Evolutionary conservation across 2,329 filamentous ascomycete species (phyloP), one percentile per base, ranked within the genome.

Genomic region (Corynespora cassiicola): DNA sequence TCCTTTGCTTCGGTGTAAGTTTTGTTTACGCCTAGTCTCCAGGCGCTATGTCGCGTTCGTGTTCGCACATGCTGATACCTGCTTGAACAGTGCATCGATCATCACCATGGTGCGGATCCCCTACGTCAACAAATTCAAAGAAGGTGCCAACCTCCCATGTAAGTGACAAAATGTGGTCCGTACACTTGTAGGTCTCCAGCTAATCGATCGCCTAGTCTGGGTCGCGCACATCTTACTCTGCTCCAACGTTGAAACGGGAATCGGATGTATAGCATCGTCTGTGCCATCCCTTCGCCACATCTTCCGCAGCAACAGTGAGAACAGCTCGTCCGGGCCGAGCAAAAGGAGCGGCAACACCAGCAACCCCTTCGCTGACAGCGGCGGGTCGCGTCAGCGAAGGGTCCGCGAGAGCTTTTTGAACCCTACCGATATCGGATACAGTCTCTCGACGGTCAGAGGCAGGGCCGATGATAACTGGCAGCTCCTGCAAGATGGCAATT

Each of bases 231-330:
- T 38, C 11, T 45, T 56, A 42, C 46, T 56, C 18, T 56, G 46
- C 26, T 56, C 53, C 10, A 56, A 56, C 27, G 47, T 56, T 29
- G 53, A 56, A 45, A 56, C 51, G 6, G 53, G 51, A 16, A 54
- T 56, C 14, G 53, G 50, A 3, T 56, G 53, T 33, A 42, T 56
- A 7, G 51, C 50, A 1, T 50, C 51, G 4, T 54, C 51, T 2
- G 29, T 56, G 7, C 50, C 53, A 3, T 54, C 53, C 1, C 28
- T 56, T 2, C 46, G 53, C 7, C 49, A 53, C 28, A 46, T 45
- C 31, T 42, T 56, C 20, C 44, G 43, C 6, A 31, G 35, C 32
- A 35, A 38, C 14, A n/a, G 17, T 11, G 31, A 19, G 12, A 41
- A 44, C 4, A 40, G 47, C 26, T 43, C 46, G 16, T 50, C 53